Base-by-base conservation (phyloP, 371 early-diverging fungal species). In the Haplosporangium sp. region DNA sequence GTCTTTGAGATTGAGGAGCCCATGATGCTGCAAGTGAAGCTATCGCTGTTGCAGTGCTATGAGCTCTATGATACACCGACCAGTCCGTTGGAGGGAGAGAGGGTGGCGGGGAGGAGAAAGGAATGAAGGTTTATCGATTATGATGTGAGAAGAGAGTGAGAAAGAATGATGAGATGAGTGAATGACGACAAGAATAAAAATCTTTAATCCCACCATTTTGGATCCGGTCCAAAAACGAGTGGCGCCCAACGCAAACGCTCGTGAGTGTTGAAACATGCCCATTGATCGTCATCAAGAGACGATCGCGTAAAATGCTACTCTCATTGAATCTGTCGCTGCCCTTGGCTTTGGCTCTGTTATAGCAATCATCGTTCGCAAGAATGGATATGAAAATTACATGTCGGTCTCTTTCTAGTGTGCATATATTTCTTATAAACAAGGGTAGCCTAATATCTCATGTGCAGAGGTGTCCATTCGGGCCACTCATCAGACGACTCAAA, bases 1-100 rank as follows among this genome's bases (percentile, higher is more conserved):
- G 64, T 51, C 54, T 77, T 77, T 62, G 79, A 77, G 48, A 54
- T 42, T 11, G 68, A 63, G 40, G 79, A 72, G 64, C 79, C 79
- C 79, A 77, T 77, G 53, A 14, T 67, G 59, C 23, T 36, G 42
- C 11, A 13, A 42, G 21, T 41, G 40, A 40, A 16, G 23, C 10
- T 37, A 56, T 46, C 23, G 23, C 50, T 47, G 57, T 46, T 16
- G 58, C 55, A 29, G 41, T 12, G 29, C 23, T 12, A 14, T 10
- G 23, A 38, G n/a, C 3, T 20, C 38, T 16, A n/a, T n/a, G n/a
- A n/a, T n/a, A n/a, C n/a, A n/a, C n/a, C n/a, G n/a, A n/a, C n/a
- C n/a, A n/a, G n/a, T n/a, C n/a, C n/a, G n/a, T 29, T 14, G 12
- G 8, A 23, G 43, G 14, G 47, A 46, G 29, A 14, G 23, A 1